A percentile compares a stretch with the other conserved stretches of the same genome.
Evolutionary conservation across 2,329 filamentous ascomycete species (phyloP).

Genomic region (Didymella exigua): DNA sequence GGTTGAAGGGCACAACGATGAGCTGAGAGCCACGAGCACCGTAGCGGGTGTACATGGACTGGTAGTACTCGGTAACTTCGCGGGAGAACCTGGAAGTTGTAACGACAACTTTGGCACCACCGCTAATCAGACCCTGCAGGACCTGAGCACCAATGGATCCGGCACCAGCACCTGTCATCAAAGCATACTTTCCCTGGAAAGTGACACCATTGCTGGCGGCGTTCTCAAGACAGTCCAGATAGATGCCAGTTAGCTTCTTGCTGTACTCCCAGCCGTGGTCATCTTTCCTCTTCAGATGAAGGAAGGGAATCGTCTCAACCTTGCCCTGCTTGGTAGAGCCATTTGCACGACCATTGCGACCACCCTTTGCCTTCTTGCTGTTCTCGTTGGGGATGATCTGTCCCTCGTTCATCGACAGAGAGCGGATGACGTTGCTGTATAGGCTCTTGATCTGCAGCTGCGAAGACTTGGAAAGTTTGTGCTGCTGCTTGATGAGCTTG

Average conservation of each 20-base stretch:
- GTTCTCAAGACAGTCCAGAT: constrained; percentile 88
- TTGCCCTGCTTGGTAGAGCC: constrained; percentile 75
- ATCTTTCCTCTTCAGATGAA: constrained; percentile 93
- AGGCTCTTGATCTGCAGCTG: constrained; percentile 95
- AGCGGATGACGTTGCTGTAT: constrained; percentile 92
- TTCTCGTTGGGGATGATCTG: constrained; percentile 93
- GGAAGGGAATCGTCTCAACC: constrained; percentile 95
- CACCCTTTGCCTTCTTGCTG: constrained; percentile 69
- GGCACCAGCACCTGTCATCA: constrained; percentile 98
- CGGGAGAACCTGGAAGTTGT: constrained; percentile 96
- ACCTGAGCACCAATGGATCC: constrained; percentile 98
- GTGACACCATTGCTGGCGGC: constrained; percentile 86
- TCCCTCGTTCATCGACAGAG: constrained; percentile 95
- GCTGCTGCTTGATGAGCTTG: constrained; percentile 97
- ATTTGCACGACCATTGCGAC: constrained; percentile 59
- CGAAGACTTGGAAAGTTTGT: constrained; percentile 94
- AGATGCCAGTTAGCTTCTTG: constrained; percentile 94
- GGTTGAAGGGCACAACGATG: constrained; percentile 98
- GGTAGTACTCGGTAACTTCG: constrained; percentile 98
- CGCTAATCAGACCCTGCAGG: constrained; percentile 91
- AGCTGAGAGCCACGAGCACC: constrained; percentile 94
- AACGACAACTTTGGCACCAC: constrained; percentile 94
- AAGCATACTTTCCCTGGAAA: constrained; percentile 91
- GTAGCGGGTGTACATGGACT: constrained; percentile 95
- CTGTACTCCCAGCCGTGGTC: constrained; percentile 98